Evolutionary conservation across 768 basidiomycete species (phyloP).

Genomic region (Lyophyllum shimeji): DNA sequence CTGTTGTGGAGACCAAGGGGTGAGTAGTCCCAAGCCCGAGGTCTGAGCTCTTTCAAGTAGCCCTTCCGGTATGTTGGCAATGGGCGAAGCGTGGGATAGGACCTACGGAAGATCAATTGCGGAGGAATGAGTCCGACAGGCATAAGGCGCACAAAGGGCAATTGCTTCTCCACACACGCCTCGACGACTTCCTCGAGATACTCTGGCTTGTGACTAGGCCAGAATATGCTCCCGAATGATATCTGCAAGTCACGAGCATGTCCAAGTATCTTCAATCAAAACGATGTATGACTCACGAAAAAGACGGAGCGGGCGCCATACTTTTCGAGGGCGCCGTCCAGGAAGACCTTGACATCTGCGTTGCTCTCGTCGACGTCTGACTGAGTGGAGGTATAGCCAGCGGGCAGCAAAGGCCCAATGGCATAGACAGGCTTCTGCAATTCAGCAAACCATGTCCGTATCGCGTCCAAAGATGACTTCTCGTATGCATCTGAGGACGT

Average conservation of each 20-base stretch:
- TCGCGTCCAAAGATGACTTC: constrained; percentile 11
- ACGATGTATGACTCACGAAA: constrained; percentile 15
- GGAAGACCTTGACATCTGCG: constrained; percentile 8
- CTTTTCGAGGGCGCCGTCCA: constrained; percentile 5
- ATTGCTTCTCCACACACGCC: constrained; percentile 14
- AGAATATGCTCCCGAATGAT: constrained; percentile 15
- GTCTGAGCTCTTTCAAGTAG: constrained; percentile 12
- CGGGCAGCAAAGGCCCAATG: constrained; percentile 21
- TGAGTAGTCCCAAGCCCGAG: constrained; percentile 16
- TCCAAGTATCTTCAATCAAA: not conserved
- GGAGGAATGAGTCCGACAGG: no score
- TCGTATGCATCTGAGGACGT: constrained; percentile 18
- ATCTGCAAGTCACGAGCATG: not conserved
- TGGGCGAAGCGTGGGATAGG: constrained; percentile 17
- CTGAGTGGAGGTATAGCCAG: not conserved
- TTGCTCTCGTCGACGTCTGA: constrained; percentile 1
- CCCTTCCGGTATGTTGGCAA: constrained; percentile 5
- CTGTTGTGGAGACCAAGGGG: constrained; percentile 23
- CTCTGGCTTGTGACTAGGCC: constrained; percentile 9
- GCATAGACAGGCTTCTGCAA: constrained; percentile 13
- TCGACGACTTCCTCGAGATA: constrained; percentile 15
- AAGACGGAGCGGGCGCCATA: constrained; percentile 19
- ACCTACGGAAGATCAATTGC: constrained; percentile 6
- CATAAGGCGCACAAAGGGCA: constrained; percentile 14
- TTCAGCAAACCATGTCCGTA: constrained; percentile 12